Conservation (phyloP, 129 eudicot species). For the Ambrosia trifida region DNA sequence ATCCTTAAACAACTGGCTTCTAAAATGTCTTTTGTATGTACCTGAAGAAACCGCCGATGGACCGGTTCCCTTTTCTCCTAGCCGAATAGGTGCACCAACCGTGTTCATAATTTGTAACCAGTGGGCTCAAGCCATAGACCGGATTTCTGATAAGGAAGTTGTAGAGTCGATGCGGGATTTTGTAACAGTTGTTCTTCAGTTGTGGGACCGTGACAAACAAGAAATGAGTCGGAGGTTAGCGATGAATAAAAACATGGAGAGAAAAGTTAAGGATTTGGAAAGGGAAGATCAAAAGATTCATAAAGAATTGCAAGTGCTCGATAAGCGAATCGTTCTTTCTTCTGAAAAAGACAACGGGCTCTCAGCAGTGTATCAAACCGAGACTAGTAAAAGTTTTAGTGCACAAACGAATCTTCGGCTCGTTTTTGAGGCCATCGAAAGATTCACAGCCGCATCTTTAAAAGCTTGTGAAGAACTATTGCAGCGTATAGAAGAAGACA, state of each 20-base stretch:
- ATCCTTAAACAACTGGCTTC: constrained; percentile 83
- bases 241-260: constrained; percentile 59
- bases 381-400: constrained; percentile 68
- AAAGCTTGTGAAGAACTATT: constrained; percentile 79
- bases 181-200: constrained; percentile 66
- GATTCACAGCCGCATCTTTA: constrained; percentile 61
- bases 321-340: constrained; percentile 63
- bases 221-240: constrained; percentile 67
- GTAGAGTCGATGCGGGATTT: constrained; percentile 72
- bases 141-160: constrained; percentile 83
- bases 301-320: constrained; percentile 80
- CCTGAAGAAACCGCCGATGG: constrained; percentile 98
- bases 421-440: constrained; percentile 85
- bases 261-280: constrained; percentile 71
- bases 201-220: constrained; percentile 81
- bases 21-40: constrained; percentile 66
- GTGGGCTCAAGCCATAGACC: constrained; percentile 84
- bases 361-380: constrained; percentile 80
- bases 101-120: constrained; percentile 79
- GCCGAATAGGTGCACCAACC: constrained; percentile 94
- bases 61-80: constrained; percentile 84
- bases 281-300: constrained; percentile 89
- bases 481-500: constrained; percentile 74
- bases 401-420: constrained; percentile 77
- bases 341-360: constrained; percentile 41